Evolutionary conservation across 2,329 filamentous ascomycete genomes (phyloP), one percentile per base, ranked within the genome.

Genomic region (Bimuria novae-zelandiae): DNA sequence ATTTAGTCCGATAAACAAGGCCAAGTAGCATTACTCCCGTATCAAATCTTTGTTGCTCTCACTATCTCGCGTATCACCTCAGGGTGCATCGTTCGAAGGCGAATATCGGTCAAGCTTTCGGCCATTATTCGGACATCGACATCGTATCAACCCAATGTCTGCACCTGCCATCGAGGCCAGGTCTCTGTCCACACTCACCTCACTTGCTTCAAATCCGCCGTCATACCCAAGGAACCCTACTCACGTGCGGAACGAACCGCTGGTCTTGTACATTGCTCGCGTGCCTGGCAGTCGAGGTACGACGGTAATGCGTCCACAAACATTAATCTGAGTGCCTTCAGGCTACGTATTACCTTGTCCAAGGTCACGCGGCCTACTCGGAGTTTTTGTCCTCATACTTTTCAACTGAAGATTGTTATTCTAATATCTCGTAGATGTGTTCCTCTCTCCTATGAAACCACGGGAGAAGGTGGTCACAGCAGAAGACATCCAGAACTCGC

Each of bases 371-470:
- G 10, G 25, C 10, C 5, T 27, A 27, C 25, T 27, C 25, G 10
- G 25, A 27, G n/a, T 27, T 6, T 27, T 27, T 27, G 25, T 27
- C 25, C 25, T 27, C 6, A 10, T 10, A 27, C 25, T 27, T 27
- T 27, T 27, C 16, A 16, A n/a, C n/a, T n/a, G n/a, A 22, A n/a
- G 33, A 46, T 33, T 32, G 27, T 40, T 17, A 11, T 21, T 46
- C 63, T 71, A 62, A 70, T 55, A 27, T 22, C 41, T 41, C 36
- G 11, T 42, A 94, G 93, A 97, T 80, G 83, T 97, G 52, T 95
- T 97, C 63, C 84, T 99, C 40, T 95, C 93, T 1, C 90, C 94
- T 0, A 83, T 94, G 57, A 96, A 96, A 70, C 94, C 94, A 1
- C 87, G 89, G 46, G 82, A 88, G 36, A 96, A 94, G 72, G 93